Percentiles rank a stretch among this genome's conserved stretches.
These are phyloP conservation scores for Zasmidium angulare DNA, from an alignment of 2,329 filamentous ascomycete genomes.

Conservation along the genomic window DNA sequence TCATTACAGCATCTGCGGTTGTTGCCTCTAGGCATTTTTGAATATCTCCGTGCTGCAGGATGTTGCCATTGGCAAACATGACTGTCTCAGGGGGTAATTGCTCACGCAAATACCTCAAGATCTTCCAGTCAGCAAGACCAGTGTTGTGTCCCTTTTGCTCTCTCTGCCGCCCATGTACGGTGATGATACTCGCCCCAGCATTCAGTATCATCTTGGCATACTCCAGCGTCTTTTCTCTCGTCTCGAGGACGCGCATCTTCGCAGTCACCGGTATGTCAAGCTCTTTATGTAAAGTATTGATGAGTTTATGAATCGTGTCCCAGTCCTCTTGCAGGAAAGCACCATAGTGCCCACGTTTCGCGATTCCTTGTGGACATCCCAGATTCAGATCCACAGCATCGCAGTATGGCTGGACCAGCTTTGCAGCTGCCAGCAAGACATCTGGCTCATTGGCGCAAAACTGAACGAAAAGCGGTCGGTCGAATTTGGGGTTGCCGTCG, in stretches of 20 bases:
- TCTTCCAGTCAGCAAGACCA: constrained; percentile 87
- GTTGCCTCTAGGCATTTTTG: constrained; percentile 76
- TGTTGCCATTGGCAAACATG: constrained; percentile 95
- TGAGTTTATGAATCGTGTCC: constrained; percentile 75
- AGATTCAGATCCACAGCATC: constrained; percentile 95
- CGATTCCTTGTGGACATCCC: constrained; percentile 95
- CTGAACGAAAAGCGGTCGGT: constrained; percentile 90
- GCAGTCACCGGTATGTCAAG: constrained; percentile 85
- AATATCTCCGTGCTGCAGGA: constrained; percentile 77
- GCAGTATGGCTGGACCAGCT: constrained; percentile 78
- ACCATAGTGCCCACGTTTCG: constrained; percentile 84
- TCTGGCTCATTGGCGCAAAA: constrained; percentile 90
- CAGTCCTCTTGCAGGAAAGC: constrained; percentile 94
- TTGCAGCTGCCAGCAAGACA: constrained; percentile 76
- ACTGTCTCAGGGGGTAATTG: constrained; percentile 84
- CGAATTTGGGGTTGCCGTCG: constrained; percentile 81
- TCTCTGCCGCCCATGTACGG: constrained; percentile 82
- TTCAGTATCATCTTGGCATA: constrained; percentile 85
- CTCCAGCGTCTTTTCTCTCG: constrained; percentile 77
- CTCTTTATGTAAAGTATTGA: constrained; percentile 76
- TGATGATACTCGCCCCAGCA: constrained; percentile 89
- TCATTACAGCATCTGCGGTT: constrained; percentile 91
- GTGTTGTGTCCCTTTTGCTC: constrained; percentile 97
- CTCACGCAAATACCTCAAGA: constrained; percentile 78
- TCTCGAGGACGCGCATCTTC: constrained; percentile 89